Evolutionary conservation across 371 early-diverging fungal species (phyloP), one percentile per base, ranked within the genome.

Genomic region (Zopfochytrium polystomum): DNA sequence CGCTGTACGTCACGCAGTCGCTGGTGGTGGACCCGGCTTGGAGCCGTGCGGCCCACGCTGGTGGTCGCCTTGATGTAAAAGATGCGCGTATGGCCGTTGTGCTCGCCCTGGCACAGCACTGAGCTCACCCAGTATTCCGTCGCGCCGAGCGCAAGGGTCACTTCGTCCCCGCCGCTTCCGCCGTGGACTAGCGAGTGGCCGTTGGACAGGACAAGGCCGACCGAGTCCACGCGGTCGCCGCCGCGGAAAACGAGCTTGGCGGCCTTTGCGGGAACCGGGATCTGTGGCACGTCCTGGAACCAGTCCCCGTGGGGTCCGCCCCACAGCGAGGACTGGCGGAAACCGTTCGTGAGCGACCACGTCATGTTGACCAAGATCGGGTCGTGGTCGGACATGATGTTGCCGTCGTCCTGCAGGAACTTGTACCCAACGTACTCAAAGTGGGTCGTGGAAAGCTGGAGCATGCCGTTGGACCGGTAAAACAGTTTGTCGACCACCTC

Each of bases 401-500:
- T 38, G 38, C 38, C 38, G 38, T 38, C 38, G 7, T 7, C 11
- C 38, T 38, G 38, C 38, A 38, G 38, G 38, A 38, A 38, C 38
- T 38, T 38, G 38, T 38, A 38, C 38, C 38, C 38, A 18, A 18
- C 38, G 38, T 38, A 38, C 38, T 38, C 38, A 38, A 38, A 38
- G 18, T 38, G 38, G 38, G 7, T 18, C 18, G 38, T 18, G 11
- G 38, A 11, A 18, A 38, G 38, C 38, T 38, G 38, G 38, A 55
- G 7, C 13, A n/a, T 25, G 13, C 20, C 20, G 22, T 13, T 20
- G 29, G 47, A n/a, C 26, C 62, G 58, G 62, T 47, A 62, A 18
- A 55, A 62, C 35, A 63, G 23, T 22, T 63, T 63, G 35, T 63
- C 63, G 7, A 60, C 63, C 0, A 60, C 60, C 43, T 62, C 60